Evolutionary conservation across 305 asterid genomes (phyloP), one percentile per base, ranked within the genome.

Genomic region (Plantago coronopus): DNA sequence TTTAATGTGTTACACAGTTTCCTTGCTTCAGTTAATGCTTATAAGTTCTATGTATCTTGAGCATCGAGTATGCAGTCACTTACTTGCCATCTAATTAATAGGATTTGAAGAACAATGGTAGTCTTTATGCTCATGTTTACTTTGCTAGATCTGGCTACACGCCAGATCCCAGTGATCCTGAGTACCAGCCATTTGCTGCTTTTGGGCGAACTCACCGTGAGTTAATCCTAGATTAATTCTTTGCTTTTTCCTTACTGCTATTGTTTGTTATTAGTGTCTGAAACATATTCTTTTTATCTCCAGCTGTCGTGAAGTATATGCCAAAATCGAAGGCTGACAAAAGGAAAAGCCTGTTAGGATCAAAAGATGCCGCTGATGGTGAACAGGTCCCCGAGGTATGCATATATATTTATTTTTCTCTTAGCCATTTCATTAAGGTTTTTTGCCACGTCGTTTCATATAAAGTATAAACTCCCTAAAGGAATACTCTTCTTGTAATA

Each of bases 131-230:
- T 73, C 97, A 93, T 78, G 84, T 89, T 54, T 93, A 73, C 85
- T 93, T 93, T 65, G 87, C 98, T 38, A 86, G 90, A 67, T 89
- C 97, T 79, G 98, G 98, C 76, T 86, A 80, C 65, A 77, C 91
- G 5, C 87, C 89, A 44, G 97, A 93, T 78, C 89, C 97, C 31
- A 86, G 68, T 68, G 95, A 89, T 69, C 95, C 97, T 11, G 95
- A 86, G 79, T 93, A 86, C 70, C 89, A 93, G 70, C 96, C 96
- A 14, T 69, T 75, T 72, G 84, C 97, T 64, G 78, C 89, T 72
- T 93, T 93, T 80, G 98, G 91, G 67, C 73, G 74, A 62, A 80
- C 89, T 53, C 78, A 83, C 64, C 54, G 98, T 93, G 76, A 80
- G 95, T 69, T 69, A 54, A 19, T 69, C 55, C 48, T n/a, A 47